Percentiles rank a stretch among this genome's conserved stretches.
phyloP scores from a whole-genome alignment of 176 grass and related monocot genomes.

The Neostapfia colusana region DNA sequence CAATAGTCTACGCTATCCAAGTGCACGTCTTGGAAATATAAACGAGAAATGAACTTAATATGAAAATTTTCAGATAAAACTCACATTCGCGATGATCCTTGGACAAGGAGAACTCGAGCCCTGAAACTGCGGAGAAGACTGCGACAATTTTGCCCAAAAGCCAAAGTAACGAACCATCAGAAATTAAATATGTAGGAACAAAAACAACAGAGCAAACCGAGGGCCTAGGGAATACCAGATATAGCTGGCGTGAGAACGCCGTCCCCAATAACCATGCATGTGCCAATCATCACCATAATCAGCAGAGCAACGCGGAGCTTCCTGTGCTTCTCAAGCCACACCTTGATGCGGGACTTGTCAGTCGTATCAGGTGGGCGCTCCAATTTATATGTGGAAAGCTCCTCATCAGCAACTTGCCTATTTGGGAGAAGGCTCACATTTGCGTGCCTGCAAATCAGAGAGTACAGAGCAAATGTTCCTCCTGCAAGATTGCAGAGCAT shows the following conservation, averaged over 20 bases:
- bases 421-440: constrained; percentile 96
- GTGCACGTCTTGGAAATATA: neutral
- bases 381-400: constrained; percentile 92
- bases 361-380: constrained; percentile 57
- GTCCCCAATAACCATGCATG: constrained; percentile 99
- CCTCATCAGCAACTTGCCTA: constrained; percentile 86
- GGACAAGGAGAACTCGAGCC: constrained; percentile 86
- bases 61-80: constrained; percentile 13
- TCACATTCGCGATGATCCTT: constrained; percentile 90
- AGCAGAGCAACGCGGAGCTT: constrained; percentile 72
- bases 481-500: constrained; percentile 46
- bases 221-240: constrained; percentile 50
- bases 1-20: neutral
- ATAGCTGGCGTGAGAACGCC: constrained; percentile 97
- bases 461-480: constrained; percentile 93
- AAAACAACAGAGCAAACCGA: neutral
- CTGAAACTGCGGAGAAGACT: constrained; percentile 98
- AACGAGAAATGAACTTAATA: neutral
- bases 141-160: constrained; percentile 32
- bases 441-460: constrained; percentile 87
- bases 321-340: constrained; percentile 88
- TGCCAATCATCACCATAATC: constrained; percentile 89
- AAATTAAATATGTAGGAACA: constrained; percentile 23
- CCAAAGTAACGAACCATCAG: constrained; percentile 3
- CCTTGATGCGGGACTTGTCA: constrained; percentile 58